Percentiles rank a stretch among this genome's conserved stretches.
These are phyloP conservation scores for Parastagonospora nodorum DNA, from an alignment of 2,329 filamentous ascomycete genomes.

Conservation along the genomic window DNA sequence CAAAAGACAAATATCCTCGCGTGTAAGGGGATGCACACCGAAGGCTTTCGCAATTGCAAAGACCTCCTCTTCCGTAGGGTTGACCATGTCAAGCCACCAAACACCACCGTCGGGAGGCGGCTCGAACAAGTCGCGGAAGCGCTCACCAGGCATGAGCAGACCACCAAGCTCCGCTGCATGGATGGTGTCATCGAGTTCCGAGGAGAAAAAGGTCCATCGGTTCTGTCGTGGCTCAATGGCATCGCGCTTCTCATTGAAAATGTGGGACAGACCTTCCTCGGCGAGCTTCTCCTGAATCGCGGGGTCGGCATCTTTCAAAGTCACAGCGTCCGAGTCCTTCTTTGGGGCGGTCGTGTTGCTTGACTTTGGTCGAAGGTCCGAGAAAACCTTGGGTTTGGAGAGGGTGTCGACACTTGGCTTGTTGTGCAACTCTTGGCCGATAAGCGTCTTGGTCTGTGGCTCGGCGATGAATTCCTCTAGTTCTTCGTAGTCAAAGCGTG, in stretches of 20 bases:
- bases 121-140: constrained; percentile 85
- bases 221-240: constrained; percentile 62
- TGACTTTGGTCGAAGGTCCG: constrained; percentile 61
- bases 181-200: constrained; percentile 89
- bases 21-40: constrained; percentile 91
- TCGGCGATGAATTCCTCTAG: constrained; percentile 87
- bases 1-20: constrained; percentile 93
- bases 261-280: constrained; percentile 44
- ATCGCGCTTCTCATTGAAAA: constrained; percentile 38
- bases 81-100: constrained; percentile 98
- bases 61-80: constrained; percentile 86
- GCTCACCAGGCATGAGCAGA: constrained; percentile 85
- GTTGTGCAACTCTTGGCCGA: constrained; percentile 48
- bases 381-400: constrained; percentile 62
- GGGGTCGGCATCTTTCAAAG: constrained; percentile 34
- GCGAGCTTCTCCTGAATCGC: constrained; percentile 52
- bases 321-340: constrained; percentile 39
- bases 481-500: constrained; percentile 89
- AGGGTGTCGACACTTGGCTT: constrained; percentile 45
- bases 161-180: constrained; percentile 89
- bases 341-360: constrained; percentile 42
- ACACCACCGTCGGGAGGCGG: constrained; percentile 74
- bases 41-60: constrained; percentile 90
- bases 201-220: constrained; percentile 96
- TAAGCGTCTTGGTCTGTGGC: constrained; percentile 53